Evolutionary conservation across 1,284 basidiomycete genomes (phyloP).

Genomic region (Cutaneotrichosporon cavernicola): DNA sequence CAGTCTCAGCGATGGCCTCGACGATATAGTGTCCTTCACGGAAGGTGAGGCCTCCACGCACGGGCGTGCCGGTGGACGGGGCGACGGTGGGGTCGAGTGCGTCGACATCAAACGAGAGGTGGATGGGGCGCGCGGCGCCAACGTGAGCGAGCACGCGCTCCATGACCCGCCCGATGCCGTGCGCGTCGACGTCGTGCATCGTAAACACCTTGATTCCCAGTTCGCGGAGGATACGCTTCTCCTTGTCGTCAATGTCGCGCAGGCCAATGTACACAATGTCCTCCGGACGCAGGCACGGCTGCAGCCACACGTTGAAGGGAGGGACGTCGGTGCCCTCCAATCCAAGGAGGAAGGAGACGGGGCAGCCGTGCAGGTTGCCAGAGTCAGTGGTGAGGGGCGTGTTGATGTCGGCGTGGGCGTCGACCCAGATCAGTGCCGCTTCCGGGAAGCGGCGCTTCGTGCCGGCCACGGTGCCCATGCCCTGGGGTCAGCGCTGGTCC

Average conservation of each 20-base stretch:
- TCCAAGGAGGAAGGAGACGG: conserved; percentile 89
- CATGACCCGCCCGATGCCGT: conserved; percentile 91
- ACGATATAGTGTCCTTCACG: conserved; percentile 90
- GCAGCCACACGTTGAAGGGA: conserved; percentile 66
- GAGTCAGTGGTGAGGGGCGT: conserved; percentile 79
- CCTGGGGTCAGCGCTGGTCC: conserved; percentile 55
- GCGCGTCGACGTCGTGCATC: conserved; percentile 98
- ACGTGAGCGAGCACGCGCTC: conserved; percentile 94
- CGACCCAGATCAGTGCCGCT: conserved; percentile 85
- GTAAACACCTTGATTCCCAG: conserved; percentile 90
- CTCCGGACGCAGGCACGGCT: conserved; percentile 68
- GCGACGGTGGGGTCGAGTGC: conserved; percentile 91
- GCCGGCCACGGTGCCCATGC: conserved; percentile 71
- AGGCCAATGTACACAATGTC: conserved; percentile 80
- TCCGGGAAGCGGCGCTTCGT: conserved; percentile 58
- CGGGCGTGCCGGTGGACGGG: conserved; percentile 65
- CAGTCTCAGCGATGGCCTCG: conserved; percentile 91
- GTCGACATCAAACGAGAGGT: conserved; percentile 96
- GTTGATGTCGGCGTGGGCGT: conserved; percentile 94
- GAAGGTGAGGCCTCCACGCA: conserved; percentile 94
- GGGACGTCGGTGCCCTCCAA: conserved; percentile 64
- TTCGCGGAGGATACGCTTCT: conserved; percentile 83
- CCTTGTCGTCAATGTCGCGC: conserved; percentile 86
- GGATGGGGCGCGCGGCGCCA: conserved; percentile 85
- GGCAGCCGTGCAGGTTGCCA: conserved; percentile 98